Conservation (phyloP, 257 asterid genomes). For the Gynochthodes officinalis region DNA sequence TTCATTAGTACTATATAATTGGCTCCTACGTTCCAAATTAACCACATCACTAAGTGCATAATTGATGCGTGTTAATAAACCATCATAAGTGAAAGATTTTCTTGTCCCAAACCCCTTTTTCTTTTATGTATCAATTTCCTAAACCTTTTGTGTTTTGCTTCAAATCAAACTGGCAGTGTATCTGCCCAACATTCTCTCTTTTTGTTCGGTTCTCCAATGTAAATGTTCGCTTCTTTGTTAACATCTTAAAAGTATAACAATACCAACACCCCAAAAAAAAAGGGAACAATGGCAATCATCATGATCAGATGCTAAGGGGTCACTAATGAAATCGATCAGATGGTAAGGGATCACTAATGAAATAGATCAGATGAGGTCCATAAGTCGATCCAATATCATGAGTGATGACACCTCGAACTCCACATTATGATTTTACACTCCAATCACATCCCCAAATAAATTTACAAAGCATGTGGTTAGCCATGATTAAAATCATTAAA, state of each 20-base stretch:
- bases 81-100: not conserved
- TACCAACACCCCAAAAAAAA: constrained; percentile 19
- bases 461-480: constrained; percentile 20
- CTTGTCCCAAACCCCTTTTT: not conserved
- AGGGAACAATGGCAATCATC: constrained; percentile 6
- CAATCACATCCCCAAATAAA: constrained; percentile 17
- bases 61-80: not conserved
- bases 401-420: constrained; percentile 15
- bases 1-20: too few species aligned
- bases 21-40: too few species aligned
- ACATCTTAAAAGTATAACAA: constrained; percentile 18
- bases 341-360: too few species aligned
- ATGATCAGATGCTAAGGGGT: constrained; percentile 21
- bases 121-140: too few species aligned
- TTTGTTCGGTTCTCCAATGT: constrained; percentile 15
- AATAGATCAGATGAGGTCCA: too few species aligned
- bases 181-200: constrained; percentile 17
- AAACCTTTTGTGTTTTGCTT: too few species aligned
- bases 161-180: not conserved
- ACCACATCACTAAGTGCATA: too few species aligned
- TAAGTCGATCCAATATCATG: too few species aligned
- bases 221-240: constrained; percentile 18
- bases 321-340: too few species aligned
- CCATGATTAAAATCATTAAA: constrained; percentile 19
- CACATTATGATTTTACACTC: constrained; percentile 14